Evolutionary conservation across 2,329 filamentous ascomycete species (phyloP), one percentile per base, ranked within the genome.

Genomic region (Apiospora phragmitis): DNA sequence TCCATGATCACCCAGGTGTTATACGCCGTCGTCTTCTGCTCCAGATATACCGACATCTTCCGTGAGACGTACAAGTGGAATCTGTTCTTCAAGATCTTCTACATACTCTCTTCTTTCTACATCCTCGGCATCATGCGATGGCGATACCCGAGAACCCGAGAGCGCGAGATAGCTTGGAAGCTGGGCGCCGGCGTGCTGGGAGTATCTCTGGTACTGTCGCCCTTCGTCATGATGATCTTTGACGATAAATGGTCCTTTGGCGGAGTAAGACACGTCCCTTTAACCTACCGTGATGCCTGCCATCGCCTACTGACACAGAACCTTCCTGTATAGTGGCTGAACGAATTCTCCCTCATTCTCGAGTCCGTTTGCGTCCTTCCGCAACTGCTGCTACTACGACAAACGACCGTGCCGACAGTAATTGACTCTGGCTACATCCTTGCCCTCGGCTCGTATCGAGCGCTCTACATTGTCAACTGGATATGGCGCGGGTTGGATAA

Each of bases 361-460:
- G 95, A 98, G 83, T 95, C 94, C 43, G 90, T 97, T 72, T 96
- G 93, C 80, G 90, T 98, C 43, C 90, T 98, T 26, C 95, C 95
- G 0, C 95, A 98, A 80, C 91, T 98, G 1, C 89, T 98, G 7
- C 91, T 98, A 59, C 90, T 98, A 18, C 93, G 95, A 71, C 94
- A 98, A 81, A 98, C 95, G n/a, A 94, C 91, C 35, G 94, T 98
- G 0, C 95, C 95, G 0, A 98, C 95, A 67, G 95, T 98, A 65
- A 95, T 98, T 82, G 94, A 97, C 80, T 97, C 94, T n/a, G 97
- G 93, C 83, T 98, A 98, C 82, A 92, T 98, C 70, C 85, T 96
- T 67, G 91, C 94, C 0, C 89, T 98, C 1, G 95, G 95, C 45
- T 92, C 92, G 16, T 98, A 98, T 83, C 93, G 95, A 70, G 93